Evolutionary conservation across 2,329 filamentous ascomycete genomes (phyloP), one percentile per base, ranked within the genome.

Genomic region (Penicillium digitatum): DNA sequence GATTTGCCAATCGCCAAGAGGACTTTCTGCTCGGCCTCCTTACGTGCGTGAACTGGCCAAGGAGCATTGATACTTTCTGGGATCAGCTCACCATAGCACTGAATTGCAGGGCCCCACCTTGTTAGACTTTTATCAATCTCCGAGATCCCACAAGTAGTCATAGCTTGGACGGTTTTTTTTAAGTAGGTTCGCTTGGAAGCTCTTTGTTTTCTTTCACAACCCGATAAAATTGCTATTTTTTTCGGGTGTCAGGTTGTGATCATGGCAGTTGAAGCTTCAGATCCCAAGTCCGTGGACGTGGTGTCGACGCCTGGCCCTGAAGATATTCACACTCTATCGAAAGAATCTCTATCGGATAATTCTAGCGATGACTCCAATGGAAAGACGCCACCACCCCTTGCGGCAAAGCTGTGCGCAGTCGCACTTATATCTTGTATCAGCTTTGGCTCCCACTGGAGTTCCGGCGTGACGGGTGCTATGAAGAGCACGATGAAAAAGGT

Each of bases 401-500:
- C 74, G 5, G 67, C 67, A 3, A 75, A 72, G 58, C 50, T 81
- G 14, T 65, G 72, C 9, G 75, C 81, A 0, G 78, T 85, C 3
- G 45, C 82, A 1, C 47, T 71, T 14, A 69, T 71, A 18, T 68
- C 67, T 3, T 71, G 63, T 29, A 83, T 85, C 59, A 81, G 82
- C 1, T 85, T 85, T 61, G 82, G 82, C 0, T 81, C 81, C 0
- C 78, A 80, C 22, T 85, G 82, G 82, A 84, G 81, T 58, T 76
- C 75, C n/a, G 81, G 82, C 1, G 80, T 85, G 1, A 84, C 81
- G 0, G 79, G 80, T 10, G 82, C 83, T 1, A 80, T 85, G 77
- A 85, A 86, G 64, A 81, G 74, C 18, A 85, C 82, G 0, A 66
- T 86, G 26, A 85, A 86, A 59, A 84, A 84, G 75, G 69, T 69